A percentile compares a stretch with the other conserved stretches of the same genome.
Evolutionary conservation across 2,329 filamentous ascomycete species (phyloP).

Genomic region (Diaporthe helianthi): DNA sequence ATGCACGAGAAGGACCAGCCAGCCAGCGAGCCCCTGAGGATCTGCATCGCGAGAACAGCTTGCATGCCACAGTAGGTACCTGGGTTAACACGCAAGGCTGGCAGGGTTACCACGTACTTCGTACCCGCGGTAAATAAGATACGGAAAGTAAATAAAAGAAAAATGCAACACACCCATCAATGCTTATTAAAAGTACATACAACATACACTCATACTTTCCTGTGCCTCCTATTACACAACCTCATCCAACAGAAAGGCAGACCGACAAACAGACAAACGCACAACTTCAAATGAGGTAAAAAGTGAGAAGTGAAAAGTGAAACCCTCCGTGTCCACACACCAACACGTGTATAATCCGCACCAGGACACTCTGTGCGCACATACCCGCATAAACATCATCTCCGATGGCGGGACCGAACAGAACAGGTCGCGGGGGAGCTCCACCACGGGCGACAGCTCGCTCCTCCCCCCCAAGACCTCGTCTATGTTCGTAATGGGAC

Average conservation of each 20-base stretch:
- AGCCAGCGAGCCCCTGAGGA: conserved; percentile 25
- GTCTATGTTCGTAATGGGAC: not conserved
- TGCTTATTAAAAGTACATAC: not conserved
- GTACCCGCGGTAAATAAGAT: conserved; percentile 9
- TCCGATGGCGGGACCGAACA: conserved; percentile 23
- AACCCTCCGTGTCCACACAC: not conserved
- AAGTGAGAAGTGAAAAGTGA: not conserved
- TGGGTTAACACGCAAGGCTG: conserved; percentile 8
- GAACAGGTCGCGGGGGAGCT: not conserved
- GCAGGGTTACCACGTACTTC: conserved; percentile 11
- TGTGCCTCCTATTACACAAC: not conserved
- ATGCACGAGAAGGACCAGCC: conserved; percentile 14
- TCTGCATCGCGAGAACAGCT: conserved; percentile 23
- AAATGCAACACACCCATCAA: not conserved
- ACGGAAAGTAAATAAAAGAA: conserved; percentile 6
- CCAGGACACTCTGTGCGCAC: not conserved
- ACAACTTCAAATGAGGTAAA: not conserved
- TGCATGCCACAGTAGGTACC: conserved; percentile 18
- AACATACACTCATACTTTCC: not conserved
- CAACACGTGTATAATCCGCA: not conserved
- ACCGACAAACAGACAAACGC: not conserved
- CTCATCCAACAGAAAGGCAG: too few relatives aligned
- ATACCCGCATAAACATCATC: conserved; percentile 17
- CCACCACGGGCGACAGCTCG: not conserved
- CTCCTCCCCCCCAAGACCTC: not conserved